A percentile compares a stretch with the other conserved stretches of the same genome.
These are phyloP conservation scores for Fusarium longipes DNA, from an alignment of 2,329 filamentous ascomycete species.

Conservation along the genomic window DNA sequence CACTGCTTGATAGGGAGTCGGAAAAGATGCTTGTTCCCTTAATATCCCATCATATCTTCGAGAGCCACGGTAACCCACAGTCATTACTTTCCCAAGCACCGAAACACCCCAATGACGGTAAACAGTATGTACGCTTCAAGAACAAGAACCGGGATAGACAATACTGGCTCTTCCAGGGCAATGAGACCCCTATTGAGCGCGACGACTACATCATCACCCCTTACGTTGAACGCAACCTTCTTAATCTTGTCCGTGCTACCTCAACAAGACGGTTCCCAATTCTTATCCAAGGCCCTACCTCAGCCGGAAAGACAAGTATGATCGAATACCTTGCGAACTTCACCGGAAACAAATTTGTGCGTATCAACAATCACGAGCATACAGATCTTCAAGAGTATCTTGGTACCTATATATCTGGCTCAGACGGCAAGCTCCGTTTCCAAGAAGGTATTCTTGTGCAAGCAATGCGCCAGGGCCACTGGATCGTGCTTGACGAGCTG, in stretches of 20 bases:
- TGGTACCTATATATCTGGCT: slow-evolving; percentile 89
- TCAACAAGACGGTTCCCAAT: slow-evolving; percentile 94
- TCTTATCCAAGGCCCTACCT: slow-evolving; percentile 95
- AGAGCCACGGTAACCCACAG: slow-evolving; percentile 72
- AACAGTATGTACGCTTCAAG: slow-evolving; percentile 81
- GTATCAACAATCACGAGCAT: slow-evolving; percentile 99
- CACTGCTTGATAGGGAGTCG: slow-evolving; percentile 84
- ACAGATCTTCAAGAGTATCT: slow-evolving; percentile 98
- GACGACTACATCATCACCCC: slow-evolving; percentile 95
- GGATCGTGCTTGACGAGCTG: slow-evolving; percentile 97
- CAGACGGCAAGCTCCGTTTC: slow-evolving; percentile 86
- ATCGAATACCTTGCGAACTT: slow-evolving; percentile 98
- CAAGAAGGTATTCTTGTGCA: slow-evolving; percentile 95
- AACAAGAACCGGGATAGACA: slow-evolving; percentile 74
- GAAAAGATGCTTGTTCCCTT: slow-evolving; percentile 82
- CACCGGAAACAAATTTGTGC: slow-evolving; percentile 95
- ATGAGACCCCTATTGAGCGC: slow-evolving; percentile 71
- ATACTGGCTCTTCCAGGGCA: slow-evolving; percentile 89
- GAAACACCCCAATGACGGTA: slow-evolving; percentile 79
- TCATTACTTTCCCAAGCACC: slow-evolving; percentile 83
- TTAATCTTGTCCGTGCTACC: slow-evolving; percentile 92
- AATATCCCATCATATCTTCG: slow-evolving; percentile 83
- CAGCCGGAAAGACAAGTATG: slow-evolving; percentile 99
- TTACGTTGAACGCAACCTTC: slow-evolving; percentile 92
- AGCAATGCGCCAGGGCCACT: slow-evolving; percentile 91